Base-by-base conservation (phyloP, 192 early-diverging fungal species). In the Coemansia umbellata region DNA sequence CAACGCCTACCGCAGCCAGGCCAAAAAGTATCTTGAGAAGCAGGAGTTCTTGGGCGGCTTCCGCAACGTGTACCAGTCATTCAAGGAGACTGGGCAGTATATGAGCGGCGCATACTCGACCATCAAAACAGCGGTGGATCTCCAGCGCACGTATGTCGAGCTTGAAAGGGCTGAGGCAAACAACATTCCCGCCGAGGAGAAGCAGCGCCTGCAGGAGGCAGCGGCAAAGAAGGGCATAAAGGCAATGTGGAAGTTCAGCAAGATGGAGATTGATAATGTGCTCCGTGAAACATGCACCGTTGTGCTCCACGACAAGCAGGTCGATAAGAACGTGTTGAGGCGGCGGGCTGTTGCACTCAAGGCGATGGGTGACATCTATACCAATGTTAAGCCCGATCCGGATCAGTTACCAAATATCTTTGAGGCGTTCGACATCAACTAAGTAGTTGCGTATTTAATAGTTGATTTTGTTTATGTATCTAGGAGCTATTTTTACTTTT, bases 211-310 rank as follows among this genome's bases (percentile, higher is more conserved):
- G 37, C 86, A 87, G 65, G 85, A 86, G 28, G 69, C 68, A 17
- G 86, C 85, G n/a, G 85, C 85, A 11, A 75, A 76, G 50, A 82
- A 91, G 80, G 96, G 91, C 9, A 64, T 99, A 47, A 81, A 91
- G 53, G 91, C 92, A 6, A 80, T 97, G 44, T 97, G 94, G 94
- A 82, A 88, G 69, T 91, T 91, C 18, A 89, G 86, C 42, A 94
- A 95, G 58, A 66, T 99, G 54, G 97, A 99, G 60, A 92, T 99
- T 37, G 92, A 97, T 64, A 83, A 82, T 57, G 91, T 95, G 9
- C 66, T 97, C 47, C 80, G 93, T 39, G 91, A 94, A 55, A 94
- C 95, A 4, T 99, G 97, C 73, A 94, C 94, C 55, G 50, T 62
- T 8, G 84, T 91, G 19, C 72, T 97, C 45, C 77, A 83, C 36